phyloP scores from a whole-genome alignment of 148 eudicot genomes.

The Spergularia marina region DNA sequence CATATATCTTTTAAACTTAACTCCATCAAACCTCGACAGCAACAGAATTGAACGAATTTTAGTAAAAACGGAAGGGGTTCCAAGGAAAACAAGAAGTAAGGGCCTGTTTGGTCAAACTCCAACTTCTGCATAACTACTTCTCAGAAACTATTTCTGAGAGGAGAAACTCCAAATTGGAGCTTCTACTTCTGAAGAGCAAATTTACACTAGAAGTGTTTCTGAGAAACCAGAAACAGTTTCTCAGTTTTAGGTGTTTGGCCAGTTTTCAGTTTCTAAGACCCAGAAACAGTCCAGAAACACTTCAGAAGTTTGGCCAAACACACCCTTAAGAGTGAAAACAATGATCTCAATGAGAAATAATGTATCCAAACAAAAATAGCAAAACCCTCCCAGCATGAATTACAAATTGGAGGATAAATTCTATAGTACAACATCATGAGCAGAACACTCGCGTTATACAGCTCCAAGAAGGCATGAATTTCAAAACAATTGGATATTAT shows the following conservation, averaged over 20 bases:
- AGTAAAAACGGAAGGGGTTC: background rate
- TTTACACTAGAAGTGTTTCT: too few species aligned
- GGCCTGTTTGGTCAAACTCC: too few species aligned
- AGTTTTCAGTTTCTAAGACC: too few species aligned
- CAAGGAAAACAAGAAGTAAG: background rate
- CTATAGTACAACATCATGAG: conserved; percentile 26
- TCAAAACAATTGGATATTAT: conserved; percentile 15
- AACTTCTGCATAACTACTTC: too few species aligned
- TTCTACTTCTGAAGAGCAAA: too few species aligned
- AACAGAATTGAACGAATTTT: background rate
- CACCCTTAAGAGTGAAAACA: background rate
- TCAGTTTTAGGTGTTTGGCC: too few species aligned
- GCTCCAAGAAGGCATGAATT: conserved; percentile 9
- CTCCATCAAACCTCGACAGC: background rate
- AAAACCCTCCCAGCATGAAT: conserved; percentile 14
- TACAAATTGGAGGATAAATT: conserved; percentile 13
- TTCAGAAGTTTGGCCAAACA: too few species aligned
- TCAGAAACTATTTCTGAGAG: too few species aligned
- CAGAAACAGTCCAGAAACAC: too few species aligned
- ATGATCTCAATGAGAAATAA: conserved; percentile 4
- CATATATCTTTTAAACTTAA: background rate
- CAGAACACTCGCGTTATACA: conserved; percentile 15
- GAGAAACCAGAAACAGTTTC: too few species aligned
- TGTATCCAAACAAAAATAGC: conserved; percentile 3
- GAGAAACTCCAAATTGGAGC: too few species aligned